Conservation (phyloP, 2,329 filamentous ascomycete species). For the Truncatella angustata region DNA sequence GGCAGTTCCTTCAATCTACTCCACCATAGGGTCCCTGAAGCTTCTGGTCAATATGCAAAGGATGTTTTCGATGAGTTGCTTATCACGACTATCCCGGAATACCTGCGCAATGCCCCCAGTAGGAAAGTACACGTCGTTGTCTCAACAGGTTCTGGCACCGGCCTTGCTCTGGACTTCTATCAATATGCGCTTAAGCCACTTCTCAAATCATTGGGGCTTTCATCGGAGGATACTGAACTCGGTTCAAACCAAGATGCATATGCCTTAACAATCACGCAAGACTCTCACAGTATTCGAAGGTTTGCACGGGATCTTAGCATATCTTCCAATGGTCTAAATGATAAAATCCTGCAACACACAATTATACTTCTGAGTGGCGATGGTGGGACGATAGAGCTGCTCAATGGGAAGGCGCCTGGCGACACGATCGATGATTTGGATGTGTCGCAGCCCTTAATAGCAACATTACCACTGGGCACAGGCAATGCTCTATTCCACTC, state of each 20-base stretch:
- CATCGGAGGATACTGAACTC: constrained; percentile 14
- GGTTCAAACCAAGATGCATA: constrained; percentile 32
- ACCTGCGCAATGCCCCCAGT: constrained; percentile 25
- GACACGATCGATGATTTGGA: constrained; percentile 8
- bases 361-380: constrained; percentile 84
- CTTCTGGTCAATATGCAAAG: no score
- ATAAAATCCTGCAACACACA: constrained; percentile 40
- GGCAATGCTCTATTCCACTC: constrained; percentile 66
- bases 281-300: constrained; percentile 60
- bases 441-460: constrained; percentile 41
- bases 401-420: constrained; percentile 56
- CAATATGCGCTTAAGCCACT: constrained; percentile 54
- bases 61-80: constrained; percentile 36
- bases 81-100: constrained; percentile 35
- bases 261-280: constrained; percentile 60
- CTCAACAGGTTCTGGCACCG: constrained; percentile 64
- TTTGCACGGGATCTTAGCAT: constrained; percentile 49
- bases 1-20: constrained; percentile 23
- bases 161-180: constrained; percentile 56
- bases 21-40: constrained; percentile 26
- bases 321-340: constrained; percentile 10
- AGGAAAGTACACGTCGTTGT: constrained; percentile 61
- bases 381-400: constrained; percentile 78
- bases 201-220: constrained; percentile 44
- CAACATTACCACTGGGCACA: constrained; percentile 60